Evolutionary conservation across 768 basidiomycete genomes (phyloP).

Genomic region (Scleroderma bovista): DNA sequence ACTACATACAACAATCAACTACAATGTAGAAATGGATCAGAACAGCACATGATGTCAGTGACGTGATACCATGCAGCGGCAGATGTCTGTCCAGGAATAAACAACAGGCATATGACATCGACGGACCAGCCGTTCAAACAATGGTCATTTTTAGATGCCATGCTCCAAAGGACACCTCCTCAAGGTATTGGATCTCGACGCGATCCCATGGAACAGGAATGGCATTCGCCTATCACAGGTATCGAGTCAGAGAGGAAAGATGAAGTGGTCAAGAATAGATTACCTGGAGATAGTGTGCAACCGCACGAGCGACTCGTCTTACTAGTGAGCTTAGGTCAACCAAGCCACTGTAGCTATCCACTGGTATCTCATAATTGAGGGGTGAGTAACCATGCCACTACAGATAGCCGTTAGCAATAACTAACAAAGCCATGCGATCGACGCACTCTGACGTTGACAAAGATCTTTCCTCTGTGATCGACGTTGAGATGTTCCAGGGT

Average conservation of each 20-base stretch:
- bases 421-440: background rate
- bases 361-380: slow-evolving; percentile 69
- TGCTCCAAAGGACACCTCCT: slow-evolving; percentile 60
- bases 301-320: slow-evolving; percentile 63
- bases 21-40: slow-evolving; percentile 1
- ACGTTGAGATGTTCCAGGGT: slow-evolving; percentile 59
- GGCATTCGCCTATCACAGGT: slow-evolving; percentile 48
- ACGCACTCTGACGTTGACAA: slow-evolving; percentile 57
- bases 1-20: slow-evolving; percentile 13
- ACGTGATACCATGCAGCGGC: slow-evolving; percentile 2
- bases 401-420: background rate
- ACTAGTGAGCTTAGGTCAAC: slow-evolving; percentile 63
- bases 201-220: slow-evolving; percentile 67
- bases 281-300: slow-evolving; percentile 72
- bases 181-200: slow-evolving; percentile 64
- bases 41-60: slow-evolving; percentile 10
- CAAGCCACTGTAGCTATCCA: slow-evolving; percentile 61
- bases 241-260: slow-evolving; percentile 7
- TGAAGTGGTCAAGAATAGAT: slow-evolving; percentile 8
- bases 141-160: slow-evolving; percentile 63
- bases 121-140: slow-evolving; percentile 12
- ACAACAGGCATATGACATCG: background rate
- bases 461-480: slow-evolving; percentile 53
- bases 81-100: slow-evolving; percentile 7
- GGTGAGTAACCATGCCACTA: slow-evolving; percentile 70